These are phyloP conservation scores for Cystobasidium ongulense DNA, from an alignment of 768 basidiomycete species.

Conservation along the genomic window DNA sequence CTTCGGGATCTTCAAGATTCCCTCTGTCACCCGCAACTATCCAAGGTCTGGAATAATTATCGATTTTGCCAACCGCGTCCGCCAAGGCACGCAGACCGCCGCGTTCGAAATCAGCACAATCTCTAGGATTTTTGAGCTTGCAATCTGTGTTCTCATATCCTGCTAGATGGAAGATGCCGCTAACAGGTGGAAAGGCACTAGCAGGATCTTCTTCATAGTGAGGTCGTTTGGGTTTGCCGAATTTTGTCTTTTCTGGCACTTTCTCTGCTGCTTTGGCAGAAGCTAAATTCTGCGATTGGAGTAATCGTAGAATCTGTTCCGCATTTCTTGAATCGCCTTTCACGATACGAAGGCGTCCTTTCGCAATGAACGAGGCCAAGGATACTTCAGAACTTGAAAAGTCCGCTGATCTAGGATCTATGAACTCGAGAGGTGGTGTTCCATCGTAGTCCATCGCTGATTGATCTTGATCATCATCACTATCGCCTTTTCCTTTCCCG, in stretches of 20 bases:
- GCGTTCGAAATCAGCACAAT: constrained; percentile 37
- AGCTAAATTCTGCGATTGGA: neutral
- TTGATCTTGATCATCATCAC: neutral
- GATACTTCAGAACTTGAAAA: constrained; percentile 29
- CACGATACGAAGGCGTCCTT: constrained; percentile 36
- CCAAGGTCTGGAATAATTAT: constrained; percentile 34
- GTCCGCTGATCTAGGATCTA: constrained; percentile 25
- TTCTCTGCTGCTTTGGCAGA: constrained; percentile 16
- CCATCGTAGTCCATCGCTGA: neutral
- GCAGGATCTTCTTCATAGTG: constrained; percentile 23
- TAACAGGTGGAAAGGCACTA: constrained; percentile 35
- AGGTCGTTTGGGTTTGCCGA: constrained; percentile 3
- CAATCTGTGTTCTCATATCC: constrained; percentile 34
- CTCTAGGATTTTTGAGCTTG: constrained; percentile 31
- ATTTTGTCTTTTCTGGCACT: constrained; percentile 13
- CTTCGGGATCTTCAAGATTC: constrained; percentile 32
- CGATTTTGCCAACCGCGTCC: constrained; percentile 26
- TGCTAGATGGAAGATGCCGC: constrained; percentile 39
- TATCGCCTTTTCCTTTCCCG: neutral
- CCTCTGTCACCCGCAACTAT: constrained; percentile 33
- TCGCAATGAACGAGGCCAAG: constrained; percentile 15
- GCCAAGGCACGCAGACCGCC: constrained; percentile 33
- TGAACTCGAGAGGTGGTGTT: constrained; percentile 19
- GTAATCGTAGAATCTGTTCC: constrained; percentile 19
- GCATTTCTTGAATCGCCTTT: constrained; percentile 35